These are phyloP conservation scores for Sugiyamaella marilandica DNA, from an alignment of 805 yeast genomes.

Conservation along the genomic window DNA sequence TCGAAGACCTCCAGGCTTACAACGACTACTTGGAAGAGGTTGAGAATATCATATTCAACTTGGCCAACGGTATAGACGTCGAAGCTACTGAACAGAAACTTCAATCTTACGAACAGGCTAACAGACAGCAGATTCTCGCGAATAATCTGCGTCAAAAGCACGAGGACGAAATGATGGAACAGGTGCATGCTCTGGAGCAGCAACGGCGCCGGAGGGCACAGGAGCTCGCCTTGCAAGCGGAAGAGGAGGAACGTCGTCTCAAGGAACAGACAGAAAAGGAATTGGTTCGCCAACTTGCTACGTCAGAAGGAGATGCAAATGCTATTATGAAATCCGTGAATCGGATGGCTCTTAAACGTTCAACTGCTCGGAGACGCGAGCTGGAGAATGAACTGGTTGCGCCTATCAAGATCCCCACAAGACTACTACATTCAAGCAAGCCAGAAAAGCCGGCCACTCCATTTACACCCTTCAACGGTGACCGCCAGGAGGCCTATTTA, in stretches of 20 bases:
- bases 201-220: conserved; percentile 51
- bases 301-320: conserved; percentile 39
- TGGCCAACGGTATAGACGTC: conserved; percentile 64
- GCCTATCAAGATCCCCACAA: conserved; percentile 3
- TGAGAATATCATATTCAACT: conserved; percentile 73
- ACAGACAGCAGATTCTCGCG: conserved; percentile 68
- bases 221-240: conserved; percentile 56
- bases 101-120: conserved; percentile 60
- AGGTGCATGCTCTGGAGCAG: conserved; percentile 62
- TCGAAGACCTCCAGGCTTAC: conserved; percentile 52
- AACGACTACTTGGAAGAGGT: conserved; percentile 79
- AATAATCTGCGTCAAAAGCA: conserved; percentile 70
- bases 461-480: conserved; percentile 93
- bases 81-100: conserved; percentile 62
- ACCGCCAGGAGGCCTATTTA: conserved; percentile 53
- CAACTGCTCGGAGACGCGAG: conserved; percentile 19
- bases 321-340: conserved; percentile 43
- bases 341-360: conserved; percentile 12
- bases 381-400: conserved; percentile 20
- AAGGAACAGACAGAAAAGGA: conserved; percentile 47
- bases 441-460: conserved; percentile 44
- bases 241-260: conserved; percentile 47
- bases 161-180: conserved; percentile 60
- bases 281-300: conserved; percentile 48
- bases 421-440: not conserved